Base-by-base conservation (phyloP, 2,329 filamentous ascomycete genomes). In the Thermothelomyces thermophilus region DNA sequence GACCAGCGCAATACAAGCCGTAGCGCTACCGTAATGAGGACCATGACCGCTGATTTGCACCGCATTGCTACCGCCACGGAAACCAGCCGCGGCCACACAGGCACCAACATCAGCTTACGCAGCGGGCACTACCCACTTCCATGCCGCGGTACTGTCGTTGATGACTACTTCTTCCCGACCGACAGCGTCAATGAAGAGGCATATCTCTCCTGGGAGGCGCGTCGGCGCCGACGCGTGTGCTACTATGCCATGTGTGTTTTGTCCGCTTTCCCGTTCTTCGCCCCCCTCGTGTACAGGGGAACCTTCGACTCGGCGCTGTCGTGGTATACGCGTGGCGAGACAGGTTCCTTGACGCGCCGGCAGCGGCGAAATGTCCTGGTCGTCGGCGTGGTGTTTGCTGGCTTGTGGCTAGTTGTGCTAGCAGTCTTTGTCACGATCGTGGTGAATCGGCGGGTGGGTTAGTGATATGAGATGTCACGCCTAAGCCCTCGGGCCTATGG, bases 301-400 rank as follows among this genome's bases (percentile, higher is more conserved):
- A 66, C 62, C 11, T 71, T 77, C 40, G 68, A 75, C 54, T 63
- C 65, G 1, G 68, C 68, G 0, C 66, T 79, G 24, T 68, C 68
- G 6, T 79, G 74, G 74, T 70, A 68, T 46, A 76, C 74, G 0
- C 61, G 66, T 2, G 75, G 76, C 5, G 69, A 75, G 57, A 41
- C 45, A 3, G 42, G 22, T 5, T 44, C 33, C n/a, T 41, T 61
- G 19, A 57, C 46, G 6, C 49, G 26, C 10, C 45, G n/a, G 3
- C 56, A 60, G 35, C 53, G 52, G 13, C 46, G 47, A 22, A 48
- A 24, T 28, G 40, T 54, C 14, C 13, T 43, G 34, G 3, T 48
- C 9, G 1, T 50, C 3, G 54, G 43, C 8, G 24, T 28, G 14
- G 33, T 48, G n/a, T n/a, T 50, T 34, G 37, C 31, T 16, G 34